Percentiles rank a stretch among this genome's conserved stretches.
These are phyloP conservation scores for Trichosporon faecale DNA, from an alignment of 1,284 basidiomycete genomes.

Conservation along the genomic window DNA sequence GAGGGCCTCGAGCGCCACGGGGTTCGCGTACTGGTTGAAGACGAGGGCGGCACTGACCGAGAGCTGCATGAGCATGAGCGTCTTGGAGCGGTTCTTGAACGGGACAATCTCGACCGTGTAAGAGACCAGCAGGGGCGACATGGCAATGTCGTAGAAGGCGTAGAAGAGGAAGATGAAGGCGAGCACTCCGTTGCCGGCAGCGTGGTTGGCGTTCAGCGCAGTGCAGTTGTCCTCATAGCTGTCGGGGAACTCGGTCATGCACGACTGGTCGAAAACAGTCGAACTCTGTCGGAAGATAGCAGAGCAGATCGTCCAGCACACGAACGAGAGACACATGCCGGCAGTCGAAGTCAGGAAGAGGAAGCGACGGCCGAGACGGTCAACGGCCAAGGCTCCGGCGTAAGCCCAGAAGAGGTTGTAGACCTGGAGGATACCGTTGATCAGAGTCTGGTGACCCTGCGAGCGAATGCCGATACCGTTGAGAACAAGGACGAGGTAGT, in stretches of 20 bases:
- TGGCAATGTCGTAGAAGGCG: constrained; percentile 37
- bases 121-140: constrained; percentile 47
- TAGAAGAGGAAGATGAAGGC: constrained; percentile 48
- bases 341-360: constrained; percentile 28
- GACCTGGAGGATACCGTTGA: constrained; percentile 54
- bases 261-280: constrained; percentile 27
- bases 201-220: constrained; percentile 20
- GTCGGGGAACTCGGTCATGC: constrained; percentile 51
- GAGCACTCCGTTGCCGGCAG: constrained; percentile 22
- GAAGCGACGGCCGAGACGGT: constrained; percentile 39
- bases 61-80: constrained; percentile 60
- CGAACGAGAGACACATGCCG: constrained; percentile 57
- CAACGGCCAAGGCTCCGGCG: constrained; percentile 42
- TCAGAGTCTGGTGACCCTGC: constrained; percentile 62
- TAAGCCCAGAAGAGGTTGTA: constrained; percentile 26
- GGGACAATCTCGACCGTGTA: constrained; percentile 30
- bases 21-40: constrained; percentile 50
- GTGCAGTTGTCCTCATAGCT: constrained; percentile 60
- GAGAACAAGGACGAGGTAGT: constrained; percentile 70
- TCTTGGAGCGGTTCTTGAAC: constrained; percentile 65
- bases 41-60: constrained; percentile 44
- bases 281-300: constrained; percentile 54
- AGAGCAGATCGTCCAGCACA: constrained; percentile 67
- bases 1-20: constrained; percentile 37
- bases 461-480: constrained; percentile 66